These are phyloP conservation scores for Colletotrichum sp. DNA, from an alignment of 2,329 filamentous ascomycete genomes.

Conservation along the genomic window DNA sequence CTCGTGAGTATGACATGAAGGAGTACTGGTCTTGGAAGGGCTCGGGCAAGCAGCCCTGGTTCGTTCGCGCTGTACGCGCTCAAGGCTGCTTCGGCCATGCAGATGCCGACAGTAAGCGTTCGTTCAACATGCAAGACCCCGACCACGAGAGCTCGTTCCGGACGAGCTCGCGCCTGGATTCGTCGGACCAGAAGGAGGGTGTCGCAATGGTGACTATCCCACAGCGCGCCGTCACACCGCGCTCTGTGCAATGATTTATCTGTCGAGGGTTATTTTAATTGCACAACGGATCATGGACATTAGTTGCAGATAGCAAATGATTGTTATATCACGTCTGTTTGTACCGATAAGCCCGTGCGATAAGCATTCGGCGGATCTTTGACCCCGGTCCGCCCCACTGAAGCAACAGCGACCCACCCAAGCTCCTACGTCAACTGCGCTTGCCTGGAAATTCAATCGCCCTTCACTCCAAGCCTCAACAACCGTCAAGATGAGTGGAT, in stretches of 20 bases:
- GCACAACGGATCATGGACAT: background rate
- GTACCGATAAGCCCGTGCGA: background rate
- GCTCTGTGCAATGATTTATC: conserved; percentile 4
- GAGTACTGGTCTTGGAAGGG: conserved; percentile 62
- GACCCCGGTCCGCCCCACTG: conserved; percentile 2
- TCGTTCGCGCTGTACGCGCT: conserved; percentile 42
- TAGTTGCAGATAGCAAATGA: conserved; percentile 13
- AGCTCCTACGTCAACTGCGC: conserved; percentile 15
- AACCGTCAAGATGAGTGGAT: conserved; percentile 71
- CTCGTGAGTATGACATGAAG: conserved; percentile 58
- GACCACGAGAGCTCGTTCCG: conserved; percentile 20
- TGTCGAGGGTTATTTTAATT: background rate
- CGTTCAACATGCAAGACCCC: conserved; percentile 19
- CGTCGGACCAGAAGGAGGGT: conserved; percentile 20
- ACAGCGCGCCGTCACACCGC: conserved; percentile 17
- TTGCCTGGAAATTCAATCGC: background rate
- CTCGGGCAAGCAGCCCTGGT: conserved; percentile 51
- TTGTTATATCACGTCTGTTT: background rate
- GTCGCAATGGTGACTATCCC: conserved; percentile 19
- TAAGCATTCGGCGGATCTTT: conserved; percentile 12
- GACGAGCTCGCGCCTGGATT: conserved; percentile 15
- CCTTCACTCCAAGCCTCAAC: background rate
- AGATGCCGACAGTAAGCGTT: conserved; percentile 27
- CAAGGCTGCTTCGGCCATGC: conserved; percentile 26
- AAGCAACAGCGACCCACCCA: background rate